Base-by-base conservation (phyloP, 2,329 filamentous ascomycete species). In the Penicillium sp. region DNA sequence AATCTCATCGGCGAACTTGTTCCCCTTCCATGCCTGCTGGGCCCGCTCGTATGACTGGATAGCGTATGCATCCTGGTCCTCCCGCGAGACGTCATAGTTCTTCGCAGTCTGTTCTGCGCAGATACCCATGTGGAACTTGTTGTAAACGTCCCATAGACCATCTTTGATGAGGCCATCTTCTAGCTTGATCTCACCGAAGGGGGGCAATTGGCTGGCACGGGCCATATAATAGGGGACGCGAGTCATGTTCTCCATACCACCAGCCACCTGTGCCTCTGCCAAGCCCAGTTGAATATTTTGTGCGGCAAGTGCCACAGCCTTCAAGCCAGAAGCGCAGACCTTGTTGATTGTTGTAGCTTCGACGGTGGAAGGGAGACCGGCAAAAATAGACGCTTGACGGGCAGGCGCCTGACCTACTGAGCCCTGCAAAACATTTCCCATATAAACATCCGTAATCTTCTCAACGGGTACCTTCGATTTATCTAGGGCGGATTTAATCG, bases 181-280 rank as follows among this genome's bases (percentile, higher is more conserved):
- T 76, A 96, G 80, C 76, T 89, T 89, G 66, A 94, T 82, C 69
- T 96, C 86, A 35, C 94, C 94, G 70, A 97, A 97, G 0, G 91
- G 81, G 1, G 93, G 90, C 66, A 94, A 82, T 61, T 89, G 85
- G 69, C 87, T 91, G n/a, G 91, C 86, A 33, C 94, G 86, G 8
- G 89, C 87, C 31, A 95, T 79, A 73, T 97, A 97, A 77, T 95
- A 95, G 3, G 94, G 94, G 5, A 96, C 91, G 40, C 89, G 85
- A 6, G 90, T 91, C 94, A 99, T 99, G 77, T 91, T 97, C 80
- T 99, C 94, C 90, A 99, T 97, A 54, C 94, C 94, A 61, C 94
- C 94, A 1, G 94, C 94, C 8, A 97, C 83, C 73, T 96, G 90
- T 0, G 90, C 93, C 69, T 96, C 90, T 17, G 91, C 86, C 10